phyloP scores from a whole-genome alignment of 441 rosid species.

The Eutrema salsugineum region DNA sequence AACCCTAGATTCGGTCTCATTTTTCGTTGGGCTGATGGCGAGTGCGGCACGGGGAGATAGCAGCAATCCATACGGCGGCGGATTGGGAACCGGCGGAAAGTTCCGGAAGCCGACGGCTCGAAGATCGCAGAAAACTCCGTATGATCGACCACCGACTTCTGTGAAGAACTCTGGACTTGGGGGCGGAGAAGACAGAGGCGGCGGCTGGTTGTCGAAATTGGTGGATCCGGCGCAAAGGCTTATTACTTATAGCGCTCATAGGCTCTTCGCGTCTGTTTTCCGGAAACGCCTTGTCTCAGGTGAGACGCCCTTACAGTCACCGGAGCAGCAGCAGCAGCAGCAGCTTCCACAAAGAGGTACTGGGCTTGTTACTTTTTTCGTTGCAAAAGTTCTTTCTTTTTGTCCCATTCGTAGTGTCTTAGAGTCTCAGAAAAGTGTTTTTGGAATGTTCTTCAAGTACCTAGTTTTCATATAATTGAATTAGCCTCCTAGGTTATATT shows the following conservation, averaged over 20 bases:
- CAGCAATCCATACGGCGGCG: constrained; percentile 42
- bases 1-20: constrained; percentile 40
- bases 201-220: constrained; percentile 82
- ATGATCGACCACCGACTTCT: constrained; percentile 63
- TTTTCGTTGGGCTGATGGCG: constrained; percentile 49
- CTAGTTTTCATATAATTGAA: neutral
- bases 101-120: constrained; percentile 59
- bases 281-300: constrained; percentile 66
- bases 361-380: neutral
- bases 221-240: constrained; percentile 93
- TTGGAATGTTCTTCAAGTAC: neutral
- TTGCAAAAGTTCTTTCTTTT: neutral
- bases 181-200: constrained; percentile 31
- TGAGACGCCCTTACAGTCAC: constrained; percentile 31
- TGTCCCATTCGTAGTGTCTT: neutral
- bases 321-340: constrained; percentile 25
- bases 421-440: neutral
- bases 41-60: constrained; percentile 54
- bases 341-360: constrained; percentile 51
- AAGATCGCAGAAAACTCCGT: constrained; percentile 59
- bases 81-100: constrained; percentile 76
- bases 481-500: neutral
- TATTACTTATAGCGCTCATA: constrained; percentile 68
- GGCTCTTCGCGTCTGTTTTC: constrained; percentile 67
- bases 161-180: constrained; percentile 39